These are phyloP conservation scores for Porphyrellus sp. DNA, from an alignment of 1,284 basidiomycete genomes.

Conservation along the genomic window DNA sequence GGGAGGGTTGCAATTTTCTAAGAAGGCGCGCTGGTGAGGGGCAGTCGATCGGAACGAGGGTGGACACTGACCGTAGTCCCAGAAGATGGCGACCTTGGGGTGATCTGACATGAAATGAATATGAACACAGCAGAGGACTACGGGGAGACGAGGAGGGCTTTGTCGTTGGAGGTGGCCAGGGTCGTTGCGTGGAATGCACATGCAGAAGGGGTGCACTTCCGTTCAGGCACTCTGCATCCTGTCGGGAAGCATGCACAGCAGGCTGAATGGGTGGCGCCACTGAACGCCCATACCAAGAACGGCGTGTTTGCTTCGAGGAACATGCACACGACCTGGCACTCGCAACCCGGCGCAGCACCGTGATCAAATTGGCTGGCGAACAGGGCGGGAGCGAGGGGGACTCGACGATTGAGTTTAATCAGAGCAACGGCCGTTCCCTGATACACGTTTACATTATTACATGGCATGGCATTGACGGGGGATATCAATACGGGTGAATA, in stretches of 20 bases:
- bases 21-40: constrained; percentile 1
- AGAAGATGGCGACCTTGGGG: constrained; percentile 53
- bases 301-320: constrained; percentile 15
- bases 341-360: constrained; percentile 2
- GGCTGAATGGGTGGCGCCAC: constrained; percentile 16
- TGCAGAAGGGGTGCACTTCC: constrained; percentile 12
- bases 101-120: constrained; percentile 32
- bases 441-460: constrained; percentile 16
- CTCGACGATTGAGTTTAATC: background rate
- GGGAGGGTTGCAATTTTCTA: constrained; percentile 57
- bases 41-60: background rate
- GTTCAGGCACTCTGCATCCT: constrained; percentile 14
- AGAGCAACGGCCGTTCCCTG: constrained; percentile 7
- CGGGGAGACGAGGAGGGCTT: constrained; percentile 8
- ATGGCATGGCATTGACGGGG: constrained; percentile 18
- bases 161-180: constrained; percentile 21
- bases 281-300: constrained; percentile 15
- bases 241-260: constrained; percentile 17
- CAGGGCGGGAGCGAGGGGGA: background rate
- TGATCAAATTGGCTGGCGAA: background rate
- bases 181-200: constrained; percentile 13
- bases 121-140: constrained; percentile 9
- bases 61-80: constrained; percentile 54
- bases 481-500: constrained; percentile 17
- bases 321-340: constrained; percentile 1